Conservation (phyloP, 352 stramenopile species). For the Plasmopara muralis region DNA sequence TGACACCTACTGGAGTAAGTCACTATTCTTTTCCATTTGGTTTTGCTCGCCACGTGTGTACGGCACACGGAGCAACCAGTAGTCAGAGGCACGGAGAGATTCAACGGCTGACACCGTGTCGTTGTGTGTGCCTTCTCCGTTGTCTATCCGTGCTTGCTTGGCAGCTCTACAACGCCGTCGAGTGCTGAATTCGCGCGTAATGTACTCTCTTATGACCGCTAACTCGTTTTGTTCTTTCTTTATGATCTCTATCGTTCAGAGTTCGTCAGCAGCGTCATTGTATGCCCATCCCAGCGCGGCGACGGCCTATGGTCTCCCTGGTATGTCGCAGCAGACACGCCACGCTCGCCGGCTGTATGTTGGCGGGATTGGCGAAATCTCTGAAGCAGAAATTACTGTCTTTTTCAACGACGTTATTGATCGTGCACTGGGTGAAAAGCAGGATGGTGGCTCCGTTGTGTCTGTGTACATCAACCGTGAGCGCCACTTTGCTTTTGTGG, state of each 20-base stretch:
- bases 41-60: conserved; percentile 1
- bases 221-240: conserved; percentile 26
- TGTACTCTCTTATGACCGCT: conserved; percentile 18
- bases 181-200: conserved; percentile 15
- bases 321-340: conserved; percentile 88
- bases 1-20: conserved; percentile 22
- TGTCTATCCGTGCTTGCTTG: conserved; percentile 35
- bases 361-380: conserved; percentile 84
- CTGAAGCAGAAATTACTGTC: conserved; percentile 76
- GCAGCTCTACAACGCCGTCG: conserved; percentile 18
- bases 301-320: conserved; percentile 19
- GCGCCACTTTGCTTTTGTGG: conserved; percentile 96
- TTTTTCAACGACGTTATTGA: conserved; percentile 93
- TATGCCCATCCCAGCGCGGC: conserved; percentile 23
- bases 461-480: conserved; percentile 95
- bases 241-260: conserved; percentile 20
- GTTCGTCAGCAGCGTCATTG: conserved; percentile 5
- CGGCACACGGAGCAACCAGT: conserved; percentile 6
- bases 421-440: conserved; percentile 64
- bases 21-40: not conserved
- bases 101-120: conserved; percentile 41
- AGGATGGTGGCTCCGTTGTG: conserved; percentile 71
- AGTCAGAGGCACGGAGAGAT: conserved; percentile 25
- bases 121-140: conserved; percentile 45
- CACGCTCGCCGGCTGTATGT: conserved; percentile 97